phyloP scores from a whole-genome alignment of 495 filamentous ascomycete species.

The Hyaloscypha hepaticicola region DNA sequence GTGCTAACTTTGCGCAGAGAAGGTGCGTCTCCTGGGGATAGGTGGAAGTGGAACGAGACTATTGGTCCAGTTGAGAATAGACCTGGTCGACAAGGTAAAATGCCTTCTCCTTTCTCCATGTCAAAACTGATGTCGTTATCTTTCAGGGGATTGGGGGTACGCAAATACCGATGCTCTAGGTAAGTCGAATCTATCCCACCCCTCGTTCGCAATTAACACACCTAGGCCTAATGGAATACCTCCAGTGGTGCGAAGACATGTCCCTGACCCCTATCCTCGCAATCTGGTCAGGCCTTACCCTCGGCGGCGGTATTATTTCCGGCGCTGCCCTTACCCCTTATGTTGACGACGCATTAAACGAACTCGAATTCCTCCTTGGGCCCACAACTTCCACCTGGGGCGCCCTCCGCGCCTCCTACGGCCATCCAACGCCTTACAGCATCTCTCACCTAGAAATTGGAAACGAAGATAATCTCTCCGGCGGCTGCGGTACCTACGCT shows the following conservation, averaged over 20 bases:
- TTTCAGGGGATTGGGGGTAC: conserved; percentile 49
- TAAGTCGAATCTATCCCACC: background rate
- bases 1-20: too few relatives aligned
- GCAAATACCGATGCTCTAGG: conserved; percentile 53
- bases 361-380: conserved; percentile 27
- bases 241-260: conserved; percentile 57
- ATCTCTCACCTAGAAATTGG: conserved; percentile 33
- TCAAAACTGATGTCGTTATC: conserved; percentile 45
- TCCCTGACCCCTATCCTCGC: conserved; percentile 47
- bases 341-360: conserved; percentile 29
- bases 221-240: conserved; percentile 47
- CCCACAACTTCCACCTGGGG: conserved; percentile 12
- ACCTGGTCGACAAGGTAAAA: too few relatives aligned
- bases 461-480: conserved; percentile 47
- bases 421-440: conserved; percentile 12
- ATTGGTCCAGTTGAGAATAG: too few relatives aligned
- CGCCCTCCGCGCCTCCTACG: conserved; percentile 11
- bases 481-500: conserved; percentile 17
- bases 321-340: conserved; percentile 28
- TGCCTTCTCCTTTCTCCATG: too few relatives aligned
- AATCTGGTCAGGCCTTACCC: conserved; percentile 51
- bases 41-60: too few relatives aligned
- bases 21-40: too few relatives aligned
- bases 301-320: conserved; percentile 38
- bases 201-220: conserved; percentile 12